Evolutionary conservation across 768 basidiomycete species (phyloP).

Genomic region (Amanita rimosa): DNA sequence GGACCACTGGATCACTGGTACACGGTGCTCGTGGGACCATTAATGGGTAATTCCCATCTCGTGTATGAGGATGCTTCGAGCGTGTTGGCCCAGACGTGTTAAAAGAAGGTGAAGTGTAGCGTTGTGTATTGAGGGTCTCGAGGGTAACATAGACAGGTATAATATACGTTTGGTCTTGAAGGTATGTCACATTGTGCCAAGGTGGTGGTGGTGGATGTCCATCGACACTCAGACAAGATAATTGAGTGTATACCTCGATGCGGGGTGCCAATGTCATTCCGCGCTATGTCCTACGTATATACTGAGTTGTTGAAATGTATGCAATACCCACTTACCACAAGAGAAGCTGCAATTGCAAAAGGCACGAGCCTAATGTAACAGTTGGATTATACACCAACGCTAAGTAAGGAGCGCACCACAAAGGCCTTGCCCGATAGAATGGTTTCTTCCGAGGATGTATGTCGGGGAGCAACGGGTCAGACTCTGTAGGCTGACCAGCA

Average conservation of each 20-base stretch:
- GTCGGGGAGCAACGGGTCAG: conserved; percentile 12
- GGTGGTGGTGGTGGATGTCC: conserved; percentile 32
- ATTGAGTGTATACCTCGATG: conserved; percentile 70
- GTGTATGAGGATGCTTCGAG: conserved; percentile 6
- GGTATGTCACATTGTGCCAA: conserved; percentile 9
- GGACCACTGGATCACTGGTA: conserved; percentile 43
- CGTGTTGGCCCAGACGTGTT: background rate
- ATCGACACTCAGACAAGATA: conserved; percentile 54
- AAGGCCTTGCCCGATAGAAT: conserved; percentile 38
- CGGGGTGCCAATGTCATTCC: conserved; percentile 78
- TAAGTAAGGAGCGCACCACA: conserved; percentile 24
- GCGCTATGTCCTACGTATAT: conserved; percentile 34
- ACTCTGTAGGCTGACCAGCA: conserved; percentile 9
- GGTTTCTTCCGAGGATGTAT: conserved; percentile 25
- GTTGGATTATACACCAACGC: conserved; percentile 4
- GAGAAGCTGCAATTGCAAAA: conserved; percentile 53
- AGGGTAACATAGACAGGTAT: background rate
- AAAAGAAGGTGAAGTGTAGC: background rate
- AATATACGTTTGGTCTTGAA: background rate
- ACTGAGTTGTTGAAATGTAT: conserved; percentile 1
- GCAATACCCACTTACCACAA: conserved; percentile 40
- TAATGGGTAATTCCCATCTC: conserved; percentile 18
- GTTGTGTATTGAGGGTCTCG: background rate
- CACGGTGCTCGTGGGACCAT: conserved; percentile 27
- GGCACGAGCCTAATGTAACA: conserved; percentile 55